A percentile compares a stretch with the other conserved stretches of the same genome.
phyloP scores from a whole-genome alignment of 441 rosid genomes.

The Gossypium schwendimanii region DNA sequence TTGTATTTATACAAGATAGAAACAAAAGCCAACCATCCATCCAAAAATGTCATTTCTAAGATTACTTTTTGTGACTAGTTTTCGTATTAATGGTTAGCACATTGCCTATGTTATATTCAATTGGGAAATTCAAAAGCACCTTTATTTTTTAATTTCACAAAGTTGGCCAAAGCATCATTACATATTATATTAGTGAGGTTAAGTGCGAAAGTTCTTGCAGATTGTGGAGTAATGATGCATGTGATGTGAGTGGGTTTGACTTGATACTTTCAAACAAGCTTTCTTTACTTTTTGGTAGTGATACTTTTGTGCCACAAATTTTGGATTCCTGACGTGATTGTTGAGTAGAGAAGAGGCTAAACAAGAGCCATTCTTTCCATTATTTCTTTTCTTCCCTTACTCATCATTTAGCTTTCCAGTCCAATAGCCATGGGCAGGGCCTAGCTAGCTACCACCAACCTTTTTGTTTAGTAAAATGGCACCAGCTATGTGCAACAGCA shows the following conservation, averaged over 20 bases:
- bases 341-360: constrained; percentile 20
- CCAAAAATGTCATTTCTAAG: not conserved
- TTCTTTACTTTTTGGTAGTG: not conserved
- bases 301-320: constrained; percentile 17
- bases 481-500: not conserved
- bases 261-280: not conserved
- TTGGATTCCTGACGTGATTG: constrained; percentile 1
- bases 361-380: too few species aligned
- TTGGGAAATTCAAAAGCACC: not conserved
- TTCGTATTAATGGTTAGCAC: not conserved
- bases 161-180: not conserved
- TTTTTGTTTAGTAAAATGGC: not conserved
- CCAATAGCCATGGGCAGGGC: not conserved
- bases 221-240: constrained; percentile 21
- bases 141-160: not conserved
- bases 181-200: not conserved
- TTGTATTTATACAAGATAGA: not conserved
- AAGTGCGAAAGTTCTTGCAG: constrained; percentile 10
- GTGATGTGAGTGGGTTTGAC: constrained; percentile 27
- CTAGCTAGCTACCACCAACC: not conserved
- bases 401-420: not conserved
- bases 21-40: constrained; percentile 8
- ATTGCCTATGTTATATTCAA: not conserved
- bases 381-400: not conserved
- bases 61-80: not conserved